Evolutionary conservation across 192 early-diverging fungal genomes (phyloP).

Genomic region (Coemansia erecta): DNA sequence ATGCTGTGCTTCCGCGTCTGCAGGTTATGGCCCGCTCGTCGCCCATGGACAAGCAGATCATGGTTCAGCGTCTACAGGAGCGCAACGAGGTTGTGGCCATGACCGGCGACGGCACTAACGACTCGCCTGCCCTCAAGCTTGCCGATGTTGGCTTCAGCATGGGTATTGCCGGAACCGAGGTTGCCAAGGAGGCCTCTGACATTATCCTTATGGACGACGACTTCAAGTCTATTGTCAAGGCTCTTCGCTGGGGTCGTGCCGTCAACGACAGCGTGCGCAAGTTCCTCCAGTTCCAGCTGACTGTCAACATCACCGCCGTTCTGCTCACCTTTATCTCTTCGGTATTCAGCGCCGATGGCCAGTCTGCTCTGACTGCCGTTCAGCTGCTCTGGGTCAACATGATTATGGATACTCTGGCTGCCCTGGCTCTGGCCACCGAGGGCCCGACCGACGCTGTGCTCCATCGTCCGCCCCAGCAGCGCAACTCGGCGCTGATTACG

Average conservation of each 20-base stretch:
- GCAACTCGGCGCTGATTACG: slow-evolving; percentile 76
- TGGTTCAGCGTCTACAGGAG: slow-evolving; percentile 74
- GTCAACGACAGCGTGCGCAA: slow-evolving; percentile 85
- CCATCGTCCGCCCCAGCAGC: slow-evolving; percentile 71
- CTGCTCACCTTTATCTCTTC: slow-evolving; percentile 68
- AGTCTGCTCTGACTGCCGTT: slow-evolving; percentile 80
- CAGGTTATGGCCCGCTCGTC: slow-evolving; percentile 87
- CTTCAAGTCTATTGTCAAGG: slow-evolving; percentile 78
- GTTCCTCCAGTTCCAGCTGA: slow-evolving; percentile 84
- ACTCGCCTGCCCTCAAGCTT: slow-evolving; percentile 81
- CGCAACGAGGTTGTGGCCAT: slow-evolving; percentile 70
- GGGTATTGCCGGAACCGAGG: slow-evolving; percentile 88
- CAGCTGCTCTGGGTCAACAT: slow-evolving; percentile 95
- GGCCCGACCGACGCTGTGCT: slow-evolving; percentile 83
- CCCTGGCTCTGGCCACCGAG: slow-evolving; percentile 89
- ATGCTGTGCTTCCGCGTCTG: slow-evolving; percentile 62
- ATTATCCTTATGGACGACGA: slow-evolving; percentile 90
- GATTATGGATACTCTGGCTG: slow-evolving; percentile 93
- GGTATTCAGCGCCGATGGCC: slow-evolving; percentile 61
- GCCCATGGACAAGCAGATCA: slow-evolving; percentile 85
- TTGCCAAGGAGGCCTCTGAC: slow-evolving; percentile 79
- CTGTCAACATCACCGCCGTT: slow-evolving; percentile 80
- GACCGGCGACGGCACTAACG: slow-evolving; percentile 88
- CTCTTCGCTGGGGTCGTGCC: slow-evolving; percentile 77
- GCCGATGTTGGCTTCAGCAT: slow-evolving; percentile 93